Base-by-base conservation (phyloP, 225 moss, liverwort and hornwort genomes). In the Pseudoscleropodium purum region DNA sequence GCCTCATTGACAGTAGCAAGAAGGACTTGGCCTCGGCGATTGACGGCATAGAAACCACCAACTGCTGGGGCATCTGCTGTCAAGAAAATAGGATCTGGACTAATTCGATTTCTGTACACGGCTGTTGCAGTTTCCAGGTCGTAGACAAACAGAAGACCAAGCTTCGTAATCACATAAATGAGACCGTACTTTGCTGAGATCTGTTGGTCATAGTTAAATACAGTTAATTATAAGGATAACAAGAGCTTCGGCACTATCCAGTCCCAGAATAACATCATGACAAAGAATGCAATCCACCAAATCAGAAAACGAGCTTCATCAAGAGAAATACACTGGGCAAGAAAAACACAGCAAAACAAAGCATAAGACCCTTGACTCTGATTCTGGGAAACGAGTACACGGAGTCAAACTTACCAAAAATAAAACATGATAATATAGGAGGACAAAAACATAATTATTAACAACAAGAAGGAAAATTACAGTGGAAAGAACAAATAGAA, bases 111-210 rank as follows among this genome's bases (percentile, higher is more conserved):
- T 82, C 97, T 95, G 85, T 97, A 97, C 56, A 97, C 97, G 81
- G 97, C 97, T 84, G 97, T 97, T 56, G 97, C 97, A 73, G 97
- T 97, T 93, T 97, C 97, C 95, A 97, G 75, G 57, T 97, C 97
- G 87, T 97, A 97, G 80, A 97, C 97, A 73, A 97, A 97, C 47
- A 97, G 94, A 88, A 97, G 97, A 64, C 97, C 97, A 81, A 97
- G 94, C 91, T 97, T 97, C 70, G 97, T 97, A 82, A 97, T 96
- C 9, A 97, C 97, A 85, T 97, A 97, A 76, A 97, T 95, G 85
- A 97, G 92, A 56, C 93, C 91, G 82, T 97, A 97, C 91, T 97
- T 97, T 27, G 96, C 93, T 65, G 98, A 98, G 83, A 98, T 97
- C 98, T 98, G 96, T 76, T 63, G 21, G 56, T 21, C 88, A 88